Conservation (phyloP, 2,329 filamentous ascomycete species). For the Coniella lustricola region DNA sequence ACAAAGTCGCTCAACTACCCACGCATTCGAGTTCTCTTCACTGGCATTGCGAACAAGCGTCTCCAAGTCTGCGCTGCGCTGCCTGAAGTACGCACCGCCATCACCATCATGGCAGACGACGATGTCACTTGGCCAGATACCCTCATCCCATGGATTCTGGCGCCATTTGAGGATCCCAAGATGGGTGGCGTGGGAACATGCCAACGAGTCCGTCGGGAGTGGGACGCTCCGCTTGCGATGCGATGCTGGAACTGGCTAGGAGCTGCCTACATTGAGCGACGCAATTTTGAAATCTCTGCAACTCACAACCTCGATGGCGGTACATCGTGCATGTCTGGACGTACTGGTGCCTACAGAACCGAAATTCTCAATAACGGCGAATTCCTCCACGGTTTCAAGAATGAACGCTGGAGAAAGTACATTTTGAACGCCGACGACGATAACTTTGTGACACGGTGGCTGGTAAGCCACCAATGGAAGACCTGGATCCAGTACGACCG, state of each 20-base stretch:
- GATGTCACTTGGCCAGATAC: constrained; percentile 89
- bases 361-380: constrained; percentile 78
- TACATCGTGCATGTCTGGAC: constrained; percentile 92
- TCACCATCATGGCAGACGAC: constrained; percentile 92
- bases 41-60: constrained; percentile 87
- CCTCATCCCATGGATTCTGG: constrained; percentile 83
- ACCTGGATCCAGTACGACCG: constrained; percentile 92
- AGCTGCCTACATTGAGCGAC: constrained; percentile 82
- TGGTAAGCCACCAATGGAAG: constrained; percentile 87
- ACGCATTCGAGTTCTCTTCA: constrained; percentile 66
- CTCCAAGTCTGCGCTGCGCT: constrained; percentile 89
- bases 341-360: constrained; percentile 86
- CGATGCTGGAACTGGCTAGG: constrained; percentile 83
- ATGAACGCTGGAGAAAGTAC: constrained; percentile 82
- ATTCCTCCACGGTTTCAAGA: constrained; percentile 84
- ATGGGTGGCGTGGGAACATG: constrained; percentile 92
- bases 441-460: constrained; percentile 96
- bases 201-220: constrained; percentile 71
- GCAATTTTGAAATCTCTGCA: constrained; percentile 95
- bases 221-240: constrained; percentile 49
- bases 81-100: constrained; percentile 71
- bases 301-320: constrained; percentile 93
- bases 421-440: constrained; percentile 95
- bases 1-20: constrained; percentile 51
- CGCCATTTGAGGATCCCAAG: constrained; percentile 75